Evolutionary conservation across 768 basidiomycete genomes (phyloP), one percentile per base, ranked within the genome.

Genomic region (Porphyrellus cyaneotinctus): DNA sequence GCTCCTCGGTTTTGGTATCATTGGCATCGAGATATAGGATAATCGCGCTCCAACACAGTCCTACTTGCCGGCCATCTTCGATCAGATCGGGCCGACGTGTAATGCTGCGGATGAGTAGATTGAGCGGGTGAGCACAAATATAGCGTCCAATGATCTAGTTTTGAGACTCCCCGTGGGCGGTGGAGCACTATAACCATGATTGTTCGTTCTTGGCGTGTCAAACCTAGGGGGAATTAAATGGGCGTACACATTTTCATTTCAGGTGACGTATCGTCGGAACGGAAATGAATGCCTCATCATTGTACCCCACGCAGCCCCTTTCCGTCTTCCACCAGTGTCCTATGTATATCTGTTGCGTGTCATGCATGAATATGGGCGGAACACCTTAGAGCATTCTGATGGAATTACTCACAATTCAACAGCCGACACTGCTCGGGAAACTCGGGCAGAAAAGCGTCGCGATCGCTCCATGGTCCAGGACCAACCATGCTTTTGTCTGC

Each of bases 231-330:
- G 14, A 28, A 47, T 47, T 46, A 35, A 43, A 38, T 43, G 56
- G 50, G 20, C 12, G 23, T 44, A 24, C 24, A 23, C n/a, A n/a
- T 28, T 18, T 17, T 45, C 20, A 4, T 28, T 37, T 30, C 30
- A 12, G 17, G 30, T 43, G 26, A 43, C 47, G 47, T 41, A 28
- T 56, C 20, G 11, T 56, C 33, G 42, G 41, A 28, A 43, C 54
- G 59, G 54, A 57, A 50, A 60, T 57, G 58, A 57, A 60, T 4
- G 1, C 26, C 38, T 32, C 32, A 3, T 20, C n/a, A 12, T 18
- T 22, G 7, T 43, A 20, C 18, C 36, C 30, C 18, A 14, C 30
- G 37, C 4, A 32, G 26, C 22, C 30, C 52, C 42, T 28, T 18
- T 45, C 11, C 15, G 24, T 4, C 22, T 26, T 15, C 10, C n/a